Evolutionary conservation across 805 yeast species (phyloP), one percentile per base, ranked within the genome.

Genomic region (Komagataella kurtzmanii): DNA sequence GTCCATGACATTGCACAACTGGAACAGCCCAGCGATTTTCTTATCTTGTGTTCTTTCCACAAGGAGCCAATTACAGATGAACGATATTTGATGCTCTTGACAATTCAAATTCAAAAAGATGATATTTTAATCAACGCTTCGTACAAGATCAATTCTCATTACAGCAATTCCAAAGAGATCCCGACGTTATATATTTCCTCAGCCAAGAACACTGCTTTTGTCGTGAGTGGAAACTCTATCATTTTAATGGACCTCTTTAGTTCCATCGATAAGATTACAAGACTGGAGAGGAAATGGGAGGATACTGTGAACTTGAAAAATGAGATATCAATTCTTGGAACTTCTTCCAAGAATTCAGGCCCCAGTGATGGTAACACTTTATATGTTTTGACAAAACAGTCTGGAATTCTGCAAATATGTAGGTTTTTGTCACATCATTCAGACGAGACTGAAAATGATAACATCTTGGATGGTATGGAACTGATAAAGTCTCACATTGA

Each of bases 401-500:
- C 77, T 19, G 95, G 93, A 3, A 76, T 84, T 1, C 60, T 87
- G 44, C 70, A 80, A 53, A 65, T 88, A 19, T 86, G 83, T 52
- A 61, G 80, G 36, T 70, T 69, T 50, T 55, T 30, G 40, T 10
- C 40, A 30, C 2, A 30, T 30, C 40, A 10, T 30, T 30, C 40
- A 30, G 40, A 30, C 12, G 40, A 30, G 8, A 14, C 40, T 10
- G 46, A n/a, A 17, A 10, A 17, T 44, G 5, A 8, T 19, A 44
- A 12, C 19, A n/a, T 17, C 19, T 12, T 17, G 46, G 46, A 44
- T 17, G 46, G 23, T 44, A 44, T 19, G 46, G 46, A 53, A 3
- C 72, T 81, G 48, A 70, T 86, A 40, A 83, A 82, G 60, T 77
- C 88, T 0, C 90, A 83, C 58, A 77, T 91, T 19, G 93, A 85